A percentile compares a stretch with the other conserved stretches of the same genome.
These are phyloP conservation scores for Megacollybia marginata DNA, from an alignment of 768 basidiomycete genomes.

Conservation along the genomic window DNA sequence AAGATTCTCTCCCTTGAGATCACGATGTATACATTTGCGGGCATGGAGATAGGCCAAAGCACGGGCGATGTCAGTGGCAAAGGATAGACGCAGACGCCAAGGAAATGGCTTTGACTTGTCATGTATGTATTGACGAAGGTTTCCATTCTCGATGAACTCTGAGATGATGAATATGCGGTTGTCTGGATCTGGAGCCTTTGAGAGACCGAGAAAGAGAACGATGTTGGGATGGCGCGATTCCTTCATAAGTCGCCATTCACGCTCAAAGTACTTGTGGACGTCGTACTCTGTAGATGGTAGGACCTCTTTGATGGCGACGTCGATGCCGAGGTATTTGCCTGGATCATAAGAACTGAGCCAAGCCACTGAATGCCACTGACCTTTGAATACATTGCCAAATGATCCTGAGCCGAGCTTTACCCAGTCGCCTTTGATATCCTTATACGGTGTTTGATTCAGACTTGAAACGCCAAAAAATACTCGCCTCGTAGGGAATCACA, in stretches of 20 bases:
- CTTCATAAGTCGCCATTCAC: slow-evolving; percentile 99
- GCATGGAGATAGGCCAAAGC: slow-evolving; percentile 98
- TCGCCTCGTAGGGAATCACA: slow-evolving; percentile 79
- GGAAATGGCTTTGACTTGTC: slow-evolving; percentile 80
- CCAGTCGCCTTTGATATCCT: slow-evolving; percentile 87
- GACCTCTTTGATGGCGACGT: slow-evolving; percentile 96
- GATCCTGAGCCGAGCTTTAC: slow-evolving; percentile 88
- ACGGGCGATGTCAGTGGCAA: slow-evolving; percentile 90
- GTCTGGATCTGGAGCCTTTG: slow-evolving; percentile 68
- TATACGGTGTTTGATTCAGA: slow-evolving; percentile 18
- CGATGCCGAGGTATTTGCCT: slow-evolving; percentile 91
- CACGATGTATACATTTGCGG: slow-evolving; percentile 80
- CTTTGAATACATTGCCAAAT: slow-evolving; percentile 90
- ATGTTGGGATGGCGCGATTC: slow-evolving; percentile 91
- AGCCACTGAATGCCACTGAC: slow-evolving; percentile 21
- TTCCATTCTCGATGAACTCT: slow-evolving; percentile 90
- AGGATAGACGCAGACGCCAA: slow-evolving; percentile 90
- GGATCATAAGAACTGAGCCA: slow-evolving; percentile 1
- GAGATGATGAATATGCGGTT: slow-evolving; percentile 91
- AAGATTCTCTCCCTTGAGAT: slow-evolving; percentile 96
- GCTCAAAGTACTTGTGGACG: slow-evolving; percentile 94
- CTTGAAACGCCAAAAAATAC: neutral
- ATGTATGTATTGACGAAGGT: slow-evolving; percentile 86
- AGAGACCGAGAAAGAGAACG: slow-evolving; percentile 88
- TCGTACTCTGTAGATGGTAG: slow-evolving; percentile 88